Base-by-base conservation (phyloP, 495 filamentous ascomycete genomes). In the Hypomontagnella submonticulosa region DNA sequence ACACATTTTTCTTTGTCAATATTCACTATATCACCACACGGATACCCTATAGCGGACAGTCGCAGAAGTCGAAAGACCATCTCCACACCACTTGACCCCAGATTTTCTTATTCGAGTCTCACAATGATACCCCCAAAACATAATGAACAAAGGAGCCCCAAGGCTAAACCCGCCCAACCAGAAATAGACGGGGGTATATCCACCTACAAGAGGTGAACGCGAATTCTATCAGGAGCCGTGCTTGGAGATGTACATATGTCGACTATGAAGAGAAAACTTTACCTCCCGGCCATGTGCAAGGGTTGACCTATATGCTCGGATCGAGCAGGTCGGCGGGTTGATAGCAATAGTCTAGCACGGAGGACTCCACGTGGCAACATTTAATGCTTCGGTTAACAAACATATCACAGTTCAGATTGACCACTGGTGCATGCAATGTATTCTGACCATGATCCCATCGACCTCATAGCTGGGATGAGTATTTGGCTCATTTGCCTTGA, bases 81-180 rank as follows among this genome's bases (percentile, higher is more conserved):
- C 61, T 69, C 61, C 67, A 57, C 61, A 66, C 50, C 61, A 41
- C 49, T 64, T 53, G 59, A 61, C 60, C 30, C 56, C 49, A 20
- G 50, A 52, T 49, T 62, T 71, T 58, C 58, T 50, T 60, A 57
- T 42, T 36, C 43, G 40, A 63, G 36, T 65, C 58, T 71, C 52
- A 57, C 42, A 55, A 71, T 73, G 71, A 73, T 73, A 73, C 71
- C 71, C 67, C 68, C 19, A 46, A 66, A 49, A 15, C 51, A 57
- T 53, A 57, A 66, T 43, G 56, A 65, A 62, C 53, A 46, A 58
- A 34, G 51, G 38, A 70, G 61, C 50, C 33, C 30, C 57, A 57
- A 57, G 50, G 47, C 55, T 36, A 52, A 43, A 55, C 34, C 19
- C 27, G 27, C 47, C 51, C 57, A 52, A 27, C 47, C 51, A 54